A percentile compares a stretch with the other conserved stretches of the same genome.
Evolutionary conservation across 768 basidiomycete species (phyloP).

Genomic region (Tephrocybe sp.): DNA sequence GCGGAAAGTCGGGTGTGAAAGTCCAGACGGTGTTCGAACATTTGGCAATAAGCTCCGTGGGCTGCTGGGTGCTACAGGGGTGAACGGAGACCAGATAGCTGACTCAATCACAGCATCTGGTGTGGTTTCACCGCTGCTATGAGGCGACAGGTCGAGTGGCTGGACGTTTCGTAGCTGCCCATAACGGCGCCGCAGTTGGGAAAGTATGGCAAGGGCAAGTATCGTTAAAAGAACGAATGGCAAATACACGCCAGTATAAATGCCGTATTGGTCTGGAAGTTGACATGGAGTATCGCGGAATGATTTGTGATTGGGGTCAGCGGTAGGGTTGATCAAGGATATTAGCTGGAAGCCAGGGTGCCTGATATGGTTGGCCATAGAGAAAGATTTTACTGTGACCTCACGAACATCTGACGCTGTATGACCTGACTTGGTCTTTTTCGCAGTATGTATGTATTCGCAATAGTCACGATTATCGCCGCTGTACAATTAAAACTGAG

Average conservation of each 20-base stretch:
- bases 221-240: constrained; percentile 43
- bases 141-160: constrained; percentile 28
- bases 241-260: constrained; percentile 63
- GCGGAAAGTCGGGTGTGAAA: constrained; percentile 35
- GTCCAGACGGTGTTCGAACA: constrained; percentile 36
- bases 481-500: constrained; percentile 29
- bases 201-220: constrained; percentile 47
- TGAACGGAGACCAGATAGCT: constrained; percentile 42
- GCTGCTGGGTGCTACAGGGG: constrained; percentile 32
- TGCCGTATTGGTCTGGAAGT: constrained; percentile 68
- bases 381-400: constrained; percentile 87
- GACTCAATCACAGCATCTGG: constrained; percentile 30
- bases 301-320: constrained; percentile 32
- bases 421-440: constrained; percentile 17
- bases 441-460: constrained; percentile 56
- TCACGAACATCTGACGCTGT: constrained; percentile 49
- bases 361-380: constrained; percentile 67
- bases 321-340: constrained; percentile 45
- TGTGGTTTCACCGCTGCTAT: constrained; percentile 22
- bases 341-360: constrained; percentile 85
- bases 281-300: constrained; percentile 69
- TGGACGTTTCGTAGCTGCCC: constrained; percentile 24
- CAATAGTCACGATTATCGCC: constrained; percentile 95
- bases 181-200: constrained; percentile 39
- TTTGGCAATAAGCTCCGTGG: constrained; percentile 36